These are phyloP conservation scores for Candolleomyces eurysporus DNA, from an alignment of 768 basidiomycete species.

Conservation along the genomic window DNA sequence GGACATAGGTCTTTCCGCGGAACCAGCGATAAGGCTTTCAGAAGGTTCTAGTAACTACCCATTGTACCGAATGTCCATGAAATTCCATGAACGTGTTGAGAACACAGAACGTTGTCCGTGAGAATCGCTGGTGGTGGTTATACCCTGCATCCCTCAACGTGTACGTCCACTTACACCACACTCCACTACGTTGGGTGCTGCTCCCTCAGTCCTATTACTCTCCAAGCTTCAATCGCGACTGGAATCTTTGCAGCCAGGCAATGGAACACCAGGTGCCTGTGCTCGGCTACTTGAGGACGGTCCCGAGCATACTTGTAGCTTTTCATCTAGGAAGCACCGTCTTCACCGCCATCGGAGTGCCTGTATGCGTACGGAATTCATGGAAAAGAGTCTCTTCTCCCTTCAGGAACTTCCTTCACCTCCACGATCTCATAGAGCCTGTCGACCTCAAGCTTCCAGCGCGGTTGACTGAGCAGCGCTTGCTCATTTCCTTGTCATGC, in stretches of 20 bases:
- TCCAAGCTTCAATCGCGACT: neutral
- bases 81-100: no score
- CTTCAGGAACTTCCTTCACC: slow-evolving; percentile 50
- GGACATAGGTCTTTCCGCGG: no score
- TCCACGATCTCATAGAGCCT: slow-evolving; percentile 49
- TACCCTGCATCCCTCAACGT: no score
- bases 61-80: no score
- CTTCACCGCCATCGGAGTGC: neutral
- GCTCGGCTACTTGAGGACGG: neutral
- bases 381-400: slow-evolving; percentile 23
- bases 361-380: neutral
- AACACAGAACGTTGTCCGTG: no score
- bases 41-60: no score
- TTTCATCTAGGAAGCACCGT: slow-evolving; percentile 1
- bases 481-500: slow-evolving; percentile 35
- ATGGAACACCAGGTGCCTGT: neutral
- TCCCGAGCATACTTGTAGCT: neutral
- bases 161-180: no score
- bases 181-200: no score
- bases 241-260: neutral
- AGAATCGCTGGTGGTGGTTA: no score
- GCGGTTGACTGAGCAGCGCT: slow-evolving; percentile 27
- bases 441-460: slow-evolving; percentile 24
- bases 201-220: no score
- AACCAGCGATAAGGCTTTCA: no score